A percentile compares a stretch with the other conserved stretches of the same genome.
These are phyloP conservation scores for Sporisorium exsertum DNA, from an alignment of 1,284 basidiomycete species.

Conservation along the genomic window DNA sequence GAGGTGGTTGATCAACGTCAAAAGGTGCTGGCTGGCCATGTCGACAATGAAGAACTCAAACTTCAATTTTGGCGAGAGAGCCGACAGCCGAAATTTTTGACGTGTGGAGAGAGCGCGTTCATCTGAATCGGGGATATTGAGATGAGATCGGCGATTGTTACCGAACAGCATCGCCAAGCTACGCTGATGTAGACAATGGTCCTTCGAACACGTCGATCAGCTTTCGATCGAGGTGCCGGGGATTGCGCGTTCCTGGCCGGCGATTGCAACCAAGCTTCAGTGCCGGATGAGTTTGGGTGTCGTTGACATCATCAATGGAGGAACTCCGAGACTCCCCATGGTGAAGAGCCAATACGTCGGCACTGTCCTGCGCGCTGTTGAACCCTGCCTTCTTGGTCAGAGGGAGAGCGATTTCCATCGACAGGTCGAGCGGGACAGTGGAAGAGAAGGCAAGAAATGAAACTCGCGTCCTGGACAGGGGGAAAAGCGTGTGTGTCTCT, in stretches of 20 bases:
- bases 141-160: constrained; percentile 1
- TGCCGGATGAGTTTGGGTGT: not conserved
- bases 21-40: too few species aligned
- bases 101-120: constrained; percentile 33
- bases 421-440: not conserved
- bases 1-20: constrained; percentile 14
- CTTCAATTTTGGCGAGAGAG: not conserved
- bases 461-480: not conserved
- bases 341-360: too few species aligned
- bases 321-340: not conserved
- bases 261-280: not conserved
- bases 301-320: not conserved
- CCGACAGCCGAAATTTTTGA: constrained; percentile 46
- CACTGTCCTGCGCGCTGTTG: too few species aligned
- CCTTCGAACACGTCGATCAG: too few species aligned
- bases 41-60: constrained; percentile 27
- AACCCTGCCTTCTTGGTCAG: too few species aligned
- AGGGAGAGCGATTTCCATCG: not conserved
- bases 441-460: not conserved
- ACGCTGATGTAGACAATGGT: too few species aligned
- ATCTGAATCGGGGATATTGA: not conserved
- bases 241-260: not conserved
- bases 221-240: too few species aligned
- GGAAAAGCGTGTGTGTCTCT: too few species aligned
- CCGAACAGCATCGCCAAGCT: too few species aligned